Base-by-base conservation (phyloP, 306 rosid genomes). In the Senna tora region DNA sequence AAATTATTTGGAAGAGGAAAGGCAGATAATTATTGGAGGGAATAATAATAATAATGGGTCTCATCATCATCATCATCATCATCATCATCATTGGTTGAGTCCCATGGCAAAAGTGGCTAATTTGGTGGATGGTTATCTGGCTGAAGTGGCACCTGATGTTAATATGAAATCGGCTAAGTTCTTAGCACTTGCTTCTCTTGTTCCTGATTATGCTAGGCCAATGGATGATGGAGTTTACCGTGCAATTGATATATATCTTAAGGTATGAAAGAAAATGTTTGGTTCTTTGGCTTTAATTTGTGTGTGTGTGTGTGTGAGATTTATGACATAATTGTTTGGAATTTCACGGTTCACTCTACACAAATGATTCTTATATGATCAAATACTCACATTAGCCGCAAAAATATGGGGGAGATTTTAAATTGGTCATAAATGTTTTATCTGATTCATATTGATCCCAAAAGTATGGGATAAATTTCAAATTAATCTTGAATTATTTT, bases 111-210 rank as follows among this genome's bases (percentile, higher is more conserved):
- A 80, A 82, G 97, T 93, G 64, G 96, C 96, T 61, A 88, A 87
- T 71, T 79, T 93, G 46, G 82, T 93, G 54, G 98, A 93, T 79
- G 80, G 82, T 33, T 93, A 86, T 80, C 92, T 93, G 42, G 93
- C 97, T 25, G 97, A 93, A 79, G 96, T 93, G 41, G 93, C 96
- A 67, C 86, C 98, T 64, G 98, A 93, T 88, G 89, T 78, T 67
- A 88, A 90, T 67, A 73, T 93, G 70, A 93, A 88, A 81, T 19
- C 82, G 6, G 68, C 77, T 11, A 90, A 90, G 42, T 93, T 93
- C 80, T 93, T 87, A 59, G 79, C 98, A 36, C 81, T 93, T 53
- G 96, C 96, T 56, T 80, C 93, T 69, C 80, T 73, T 74, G 77
- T 93, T 74, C 98, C 98, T 39, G 97, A 93, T 33, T 75, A 73